Base-by-base conservation (phyloP, 371 early-diverging fungal species). In the Coemansia sp. region DNA sequence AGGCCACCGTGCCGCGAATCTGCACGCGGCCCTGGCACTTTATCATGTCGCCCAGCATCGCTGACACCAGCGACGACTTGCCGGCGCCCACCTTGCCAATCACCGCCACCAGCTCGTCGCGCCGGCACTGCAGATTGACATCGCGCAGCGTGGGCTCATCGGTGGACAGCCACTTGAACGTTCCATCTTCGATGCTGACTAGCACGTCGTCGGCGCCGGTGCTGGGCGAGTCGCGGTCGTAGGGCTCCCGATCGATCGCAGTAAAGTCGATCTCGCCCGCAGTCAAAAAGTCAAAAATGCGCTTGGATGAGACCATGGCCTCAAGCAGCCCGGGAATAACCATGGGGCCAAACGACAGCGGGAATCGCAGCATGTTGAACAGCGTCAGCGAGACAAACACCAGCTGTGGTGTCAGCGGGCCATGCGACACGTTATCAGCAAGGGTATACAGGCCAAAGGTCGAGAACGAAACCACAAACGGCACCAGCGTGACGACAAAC, bases 341-440 rank as follows among this genome's bases (percentile, higher is more conserved):
- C 61, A 58, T 80, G 0, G 94, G 92, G 34, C 95, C 88, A 59
- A 89, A 84, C 31, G 84, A 61, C 35, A 97, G 78, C 49, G 97
- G 97, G 85, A 93, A 93, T 68, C 90, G 92, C n/a, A 98, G 82
- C 63, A 96, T 81, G 77, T 94, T 94, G 84, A 98, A 95, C 10
- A 97, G 83, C 1, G 95, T 80, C 61, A 98, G 84, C 26, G 95
- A 84, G 2, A 94, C 91, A 78, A 96, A 97, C 0, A 93, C 91
- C 64, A 86, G 78, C 47, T 85, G 85, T 10, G 90, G 83, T 0
- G 88, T 90, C 76, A 95, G 78, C 4, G 89, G 88, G 38, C 79
- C 79, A 40, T 68, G 79, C 42, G 79, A 77, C 16, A 69, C 55
- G 57, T 77, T 80, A 47, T 79, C 72, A 12, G 85, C 78, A 26